Evolutionary conservation across 768 basidiomycete genomes (phyloP).

Genomic region (Lanmaoa pseudosensibilis): DNA sequence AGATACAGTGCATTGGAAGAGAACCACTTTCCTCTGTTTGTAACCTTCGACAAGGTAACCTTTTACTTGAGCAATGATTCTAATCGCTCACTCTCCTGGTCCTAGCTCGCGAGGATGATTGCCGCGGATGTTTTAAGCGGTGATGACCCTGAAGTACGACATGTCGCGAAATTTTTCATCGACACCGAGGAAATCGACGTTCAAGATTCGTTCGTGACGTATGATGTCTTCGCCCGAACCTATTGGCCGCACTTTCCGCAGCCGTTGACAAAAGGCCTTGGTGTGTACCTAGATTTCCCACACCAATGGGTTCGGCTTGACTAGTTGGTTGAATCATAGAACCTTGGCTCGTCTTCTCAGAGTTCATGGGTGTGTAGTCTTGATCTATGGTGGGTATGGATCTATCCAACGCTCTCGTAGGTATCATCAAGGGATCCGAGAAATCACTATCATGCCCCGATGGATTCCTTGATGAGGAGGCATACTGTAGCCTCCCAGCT

Average conservation of each 20-base stretch:
- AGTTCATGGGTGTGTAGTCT: constrained; percentile 55
- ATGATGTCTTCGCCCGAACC: constrained; percentile 43
- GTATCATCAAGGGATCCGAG: constrained; percentile 72
- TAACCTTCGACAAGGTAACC: constrained; percentile 62
- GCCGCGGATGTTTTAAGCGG: constrained; percentile 22
- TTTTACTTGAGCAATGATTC: background rate
- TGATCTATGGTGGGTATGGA: background rate
- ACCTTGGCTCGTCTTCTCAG: constrained; percentile 60
- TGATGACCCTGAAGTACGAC: constrained; percentile 2
- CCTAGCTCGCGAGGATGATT: constrained; percentile 28
- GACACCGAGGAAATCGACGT: constrained; percentile 13
- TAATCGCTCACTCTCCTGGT: background rate
- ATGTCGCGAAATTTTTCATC: constrained; percentile 15
- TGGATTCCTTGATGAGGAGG: constrained; percentile 42
- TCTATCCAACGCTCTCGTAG: constrained; percentile 22
- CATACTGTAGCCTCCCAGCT: constrained; percentile 50
- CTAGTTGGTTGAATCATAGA: constrained; percentile 37
- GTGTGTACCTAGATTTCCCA: constrained; percentile 33
- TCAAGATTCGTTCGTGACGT: constrained; percentile 40
- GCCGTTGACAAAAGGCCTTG: constrained; percentile 49
- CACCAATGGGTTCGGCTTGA: background rate
- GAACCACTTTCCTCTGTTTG: constrained; percentile 66
- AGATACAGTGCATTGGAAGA: constrained; percentile 57
- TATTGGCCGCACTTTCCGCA: constrained; percentile 67
- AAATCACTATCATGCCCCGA: constrained; percentile 36